Percentiles rank a stretch among this genome's conserved stretches.
These are phyloP conservation scores for Termitomyces sp. DNA, from an alignment of 768 basidiomycete genomes.

Conservation along the genomic window DNA sequence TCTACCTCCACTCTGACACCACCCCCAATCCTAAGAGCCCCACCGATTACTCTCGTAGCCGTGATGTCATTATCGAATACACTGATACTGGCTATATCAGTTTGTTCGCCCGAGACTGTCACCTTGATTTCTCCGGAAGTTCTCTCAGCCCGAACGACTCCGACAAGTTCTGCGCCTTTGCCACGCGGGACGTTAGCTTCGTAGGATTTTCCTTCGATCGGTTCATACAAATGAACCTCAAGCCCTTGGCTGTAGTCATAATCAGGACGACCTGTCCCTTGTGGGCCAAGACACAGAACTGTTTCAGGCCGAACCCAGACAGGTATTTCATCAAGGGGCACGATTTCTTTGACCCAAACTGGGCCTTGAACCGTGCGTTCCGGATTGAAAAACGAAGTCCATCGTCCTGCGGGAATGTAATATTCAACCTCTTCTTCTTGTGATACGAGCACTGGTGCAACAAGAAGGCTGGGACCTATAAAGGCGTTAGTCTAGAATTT, in stretches of 20 bases:
- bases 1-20: constrained; percentile 10
- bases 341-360: constrained; percentile 53
- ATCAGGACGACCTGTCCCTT: constrained; percentile 47
- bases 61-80: constrained; percentile 9
- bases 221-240: constrained; percentile 49
- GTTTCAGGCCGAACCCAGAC: constrained; percentile 60
- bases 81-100: constrained; percentile 13
- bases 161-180: constrained; percentile 34
- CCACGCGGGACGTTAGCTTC: constrained; percentile 38
- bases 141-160: constrained; percentile 30
- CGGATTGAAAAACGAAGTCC: constrained; percentile 57
- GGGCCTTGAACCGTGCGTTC: constrained; percentile 52
- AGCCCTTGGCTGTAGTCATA: constrained; percentile 48
- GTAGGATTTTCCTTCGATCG: constrained; percentile 34
- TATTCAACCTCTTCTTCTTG: constrained; percentile 50
- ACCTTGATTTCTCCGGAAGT: constrained; percentile 25
- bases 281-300: constrained; percentile 54
- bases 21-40: constrained; percentile 5
- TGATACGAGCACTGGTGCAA: constrained; percentile 57
- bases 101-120: constrained; percentile 13
- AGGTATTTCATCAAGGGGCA: constrained; percentile 60
- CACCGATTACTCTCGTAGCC: constrained; percentile 10
- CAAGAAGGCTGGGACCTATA: constrained; percentile 49
- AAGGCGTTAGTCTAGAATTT: neutral
- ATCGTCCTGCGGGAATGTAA: constrained; percentile 53